Conservation (phyloP, 2,329 filamentous ascomycete genomes). For the Aplosporella prunicola region DNA sequence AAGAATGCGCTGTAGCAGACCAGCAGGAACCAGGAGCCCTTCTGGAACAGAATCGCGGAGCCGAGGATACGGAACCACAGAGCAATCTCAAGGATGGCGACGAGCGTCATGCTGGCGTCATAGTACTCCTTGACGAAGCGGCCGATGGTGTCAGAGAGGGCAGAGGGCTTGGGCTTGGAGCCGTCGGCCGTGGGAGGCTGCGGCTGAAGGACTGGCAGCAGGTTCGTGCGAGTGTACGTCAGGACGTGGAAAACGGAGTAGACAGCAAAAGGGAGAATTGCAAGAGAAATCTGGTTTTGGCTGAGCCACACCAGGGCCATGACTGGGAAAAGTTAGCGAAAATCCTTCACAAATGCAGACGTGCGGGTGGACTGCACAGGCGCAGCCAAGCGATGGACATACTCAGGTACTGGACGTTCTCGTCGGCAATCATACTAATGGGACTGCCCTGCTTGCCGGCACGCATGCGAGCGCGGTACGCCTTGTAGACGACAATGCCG, state of each 20-base stretch:
- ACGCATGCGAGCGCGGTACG: slow-evolving; percentile 76
- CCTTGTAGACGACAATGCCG: slow-evolving; percentile 98
- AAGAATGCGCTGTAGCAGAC: slow-evolving; percentile 84
- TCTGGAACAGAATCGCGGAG: slow-evolving; percentile 77
- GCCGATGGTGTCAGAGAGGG: slow-evolving; percentile 73
- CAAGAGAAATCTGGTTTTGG: slow-evolving; percentile 70
- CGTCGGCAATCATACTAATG: slow-evolving; percentile 65
- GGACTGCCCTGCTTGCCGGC: slow-evolving; percentile 56
- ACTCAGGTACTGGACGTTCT: slow-evolving; percentile 98
- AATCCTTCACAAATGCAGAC: neutral
- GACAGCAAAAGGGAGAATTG: slow-evolving; percentile 86
- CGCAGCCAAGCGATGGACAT: slow-evolving; percentile 32
- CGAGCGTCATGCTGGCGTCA: slow-evolving; percentile 87
- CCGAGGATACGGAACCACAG: slow-evolving; percentile 77
- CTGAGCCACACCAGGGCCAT: slow-evolving; percentile 96
- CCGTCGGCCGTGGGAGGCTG: slow-evolving; percentile 41
- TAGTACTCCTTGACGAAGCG: slow-evolving; percentile 98
- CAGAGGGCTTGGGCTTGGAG: slow-evolving; percentile 49
- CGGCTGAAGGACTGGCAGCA: slow-evolving; percentile 78
- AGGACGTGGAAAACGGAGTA: slow-evolving; percentile 98
- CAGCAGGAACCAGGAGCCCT: slow-evolving; percentile 82
- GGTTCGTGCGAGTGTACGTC: slow-evolving; percentile 87
- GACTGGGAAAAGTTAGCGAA: slow-evolving; percentile 40
- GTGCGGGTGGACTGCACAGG: neutral
- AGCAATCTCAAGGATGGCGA: slow-evolving; percentile 76